These are phyloP conservation scores for Phytophthora colocasiae DNA, from an alignment of 352 stramenopile genomes.

Conservation along the genomic window DNA sequence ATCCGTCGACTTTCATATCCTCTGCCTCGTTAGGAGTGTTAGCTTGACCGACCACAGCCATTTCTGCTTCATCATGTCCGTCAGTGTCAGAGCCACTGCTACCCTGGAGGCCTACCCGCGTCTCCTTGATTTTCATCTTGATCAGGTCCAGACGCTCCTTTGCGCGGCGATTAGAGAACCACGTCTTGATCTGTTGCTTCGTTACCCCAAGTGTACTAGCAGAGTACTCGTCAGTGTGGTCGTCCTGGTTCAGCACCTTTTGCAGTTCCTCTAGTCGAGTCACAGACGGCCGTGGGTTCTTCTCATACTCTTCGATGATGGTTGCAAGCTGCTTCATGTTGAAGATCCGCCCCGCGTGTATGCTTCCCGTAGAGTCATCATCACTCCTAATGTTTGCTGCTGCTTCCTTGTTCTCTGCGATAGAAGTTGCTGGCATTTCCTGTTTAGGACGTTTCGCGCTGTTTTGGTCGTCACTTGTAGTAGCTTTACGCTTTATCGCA, in stretches of 20 bases:
- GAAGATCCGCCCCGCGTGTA: constrained; percentile 75
- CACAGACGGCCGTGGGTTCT: constrained; percentile 72
- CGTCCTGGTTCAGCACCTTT: constrained; percentile 73
- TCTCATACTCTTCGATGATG: constrained; percentile 88
- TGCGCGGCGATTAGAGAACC: constrained; percentile 83
- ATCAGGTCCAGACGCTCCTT: constrained; percentile 85
- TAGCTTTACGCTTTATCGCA: constrained; percentile 38
- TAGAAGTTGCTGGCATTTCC: constrained; percentile 17
- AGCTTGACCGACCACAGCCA: constrained; percentile 20
- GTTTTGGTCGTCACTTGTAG: constrained; percentile 30
- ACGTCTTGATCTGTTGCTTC: constrained; percentile 86
- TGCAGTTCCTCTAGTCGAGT: constrained; percentile 75
- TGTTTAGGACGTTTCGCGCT: constrained; percentile 43
- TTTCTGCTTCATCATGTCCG: constrained; percentile 32
- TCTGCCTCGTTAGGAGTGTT: constrained; percentile 40
- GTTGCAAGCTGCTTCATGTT: constrained; percentile 88
- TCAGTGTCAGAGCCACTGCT: constrained; percentile 50
- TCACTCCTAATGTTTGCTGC: constrained; percentile 21
- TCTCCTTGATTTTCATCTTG: constrained; percentile 78
- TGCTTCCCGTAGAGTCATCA: constrained; percentile 29
- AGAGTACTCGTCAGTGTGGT: constrained; percentile 69
- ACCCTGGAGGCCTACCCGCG: constrained; percentile 27
- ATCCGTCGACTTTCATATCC: constrained; percentile 37
- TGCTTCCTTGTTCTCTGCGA: constrained; percentile 18
- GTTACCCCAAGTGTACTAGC: constrained; percentile 57